These are phyloP conservation scores for Hemisphaericaspora xylanilytica DNA, from an alignment of 1,139 yeast species.

Conservation along the genomic window DNA sequence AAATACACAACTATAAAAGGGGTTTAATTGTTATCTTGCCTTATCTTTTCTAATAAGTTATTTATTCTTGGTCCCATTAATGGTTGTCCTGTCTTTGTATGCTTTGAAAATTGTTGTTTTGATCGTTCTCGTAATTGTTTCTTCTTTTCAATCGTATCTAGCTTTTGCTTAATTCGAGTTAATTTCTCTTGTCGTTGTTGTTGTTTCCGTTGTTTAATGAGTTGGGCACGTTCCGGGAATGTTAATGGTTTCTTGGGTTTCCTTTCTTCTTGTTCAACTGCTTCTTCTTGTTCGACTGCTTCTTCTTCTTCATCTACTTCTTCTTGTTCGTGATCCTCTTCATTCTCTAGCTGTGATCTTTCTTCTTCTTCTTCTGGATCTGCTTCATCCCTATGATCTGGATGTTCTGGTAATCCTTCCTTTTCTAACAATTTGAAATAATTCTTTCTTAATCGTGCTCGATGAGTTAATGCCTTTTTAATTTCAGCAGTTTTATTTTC, in stretches of 20 bases:
- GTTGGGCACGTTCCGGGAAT: constrained; percentile 48
- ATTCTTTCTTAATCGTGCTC: constrained; percentile 79
- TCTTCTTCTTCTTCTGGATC: constrained; percentile 3
- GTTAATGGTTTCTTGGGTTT: constrained; percentile 22
- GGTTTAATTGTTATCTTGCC: constrained; percentile 3
- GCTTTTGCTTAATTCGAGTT: constrained; percentile 26
- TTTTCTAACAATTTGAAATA: constrained; percentile 78
- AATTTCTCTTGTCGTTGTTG: constrained; percentile 31
- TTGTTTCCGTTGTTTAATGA: constrained; percentile 45
- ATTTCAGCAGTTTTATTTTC: constrained; percentile 56
- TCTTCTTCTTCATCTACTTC: constrained; percentile 16
- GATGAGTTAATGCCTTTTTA: constrained; percentile 70
- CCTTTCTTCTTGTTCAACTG: constrained; percentile 15
- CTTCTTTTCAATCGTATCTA: constrained; percentile 22
- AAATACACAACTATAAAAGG: neutral
- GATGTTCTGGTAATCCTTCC: constrained; percentile 45
- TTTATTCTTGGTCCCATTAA: constrained; percentile 87
- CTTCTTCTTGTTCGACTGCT: constrained; percentile 4
- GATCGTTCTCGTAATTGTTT: constrained; percentile 37
- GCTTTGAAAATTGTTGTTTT: constrained; percentile 52
- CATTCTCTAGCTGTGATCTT: constrained; percentile 3
- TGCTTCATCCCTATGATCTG: constrained; percentile 7
- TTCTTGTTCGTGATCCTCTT: constrained; percentile 5
- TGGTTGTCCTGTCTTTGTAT: constrained; percentile 80
- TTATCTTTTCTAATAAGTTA: constrained; percentile 71